A percentile compares a stretch with the other conserved stretches of the same genome.
phyloP scores from a whole-genome alignment of 257 asterid species.

The Solanum sejunctum region DNA sequence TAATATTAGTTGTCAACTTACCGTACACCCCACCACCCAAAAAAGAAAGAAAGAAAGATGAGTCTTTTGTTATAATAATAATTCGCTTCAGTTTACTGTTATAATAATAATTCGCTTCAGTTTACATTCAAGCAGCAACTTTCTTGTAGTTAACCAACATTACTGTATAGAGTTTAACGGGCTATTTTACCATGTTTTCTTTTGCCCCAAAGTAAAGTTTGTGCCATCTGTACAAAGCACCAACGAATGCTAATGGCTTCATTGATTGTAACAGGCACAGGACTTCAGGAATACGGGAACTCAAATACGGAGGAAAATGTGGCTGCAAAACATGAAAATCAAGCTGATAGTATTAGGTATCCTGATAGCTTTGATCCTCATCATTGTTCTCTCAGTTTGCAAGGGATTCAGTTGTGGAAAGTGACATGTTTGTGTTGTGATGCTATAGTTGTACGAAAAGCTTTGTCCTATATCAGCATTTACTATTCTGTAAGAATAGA shows the following conservation, averaged over 20 bases:
- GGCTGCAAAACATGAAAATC: conserved; percentile 88
- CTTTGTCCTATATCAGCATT: neutral
- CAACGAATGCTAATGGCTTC: neutral
- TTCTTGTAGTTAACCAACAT: neutral
- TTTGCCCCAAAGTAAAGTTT: neutral
- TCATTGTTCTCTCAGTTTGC: conserved; percentile 66
- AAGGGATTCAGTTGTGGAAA: conserved; percentile 56
- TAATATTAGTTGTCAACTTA: neutral
- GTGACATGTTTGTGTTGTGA: neutral
- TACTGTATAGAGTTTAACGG: neutral
- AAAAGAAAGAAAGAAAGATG: too few relatives aligned
- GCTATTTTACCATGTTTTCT: neutral
- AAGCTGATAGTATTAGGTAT: conserved; percentile 68
- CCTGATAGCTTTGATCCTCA: conserved; percentile 62
- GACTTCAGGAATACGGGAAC: conserved; percentile 68
- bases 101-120: neutral
- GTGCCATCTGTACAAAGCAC: neutral
- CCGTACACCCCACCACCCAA: neutral
- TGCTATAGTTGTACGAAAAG: neutral
- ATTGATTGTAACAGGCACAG: conserved; percentile 48
- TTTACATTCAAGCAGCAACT: neutral
- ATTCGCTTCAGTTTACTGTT: neutral
- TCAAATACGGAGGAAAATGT: conserved; percentile 67
- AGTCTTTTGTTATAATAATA: too few relatives aligned
- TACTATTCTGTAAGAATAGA: neutral